These are phyloP conservation scores for Stevia rebaudiana DNA, from an alignment of 140 eudicot species.

Conservation along the genomic window DNA sequence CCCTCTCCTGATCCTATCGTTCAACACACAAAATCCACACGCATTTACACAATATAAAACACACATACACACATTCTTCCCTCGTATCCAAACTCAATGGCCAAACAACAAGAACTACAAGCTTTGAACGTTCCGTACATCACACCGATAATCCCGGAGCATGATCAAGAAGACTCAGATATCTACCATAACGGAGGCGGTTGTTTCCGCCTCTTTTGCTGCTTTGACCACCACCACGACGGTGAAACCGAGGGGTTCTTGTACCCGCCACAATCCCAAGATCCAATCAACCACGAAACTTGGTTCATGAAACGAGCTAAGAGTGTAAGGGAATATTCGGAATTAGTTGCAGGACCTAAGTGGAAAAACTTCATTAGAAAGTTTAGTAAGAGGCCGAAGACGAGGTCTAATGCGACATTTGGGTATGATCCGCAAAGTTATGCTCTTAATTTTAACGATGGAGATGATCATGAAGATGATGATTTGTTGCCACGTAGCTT, in stretches of 20 bases:
- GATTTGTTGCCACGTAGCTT: conserved; percentile 48
- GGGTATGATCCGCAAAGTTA: conserved; percentile 64
- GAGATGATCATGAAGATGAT: conserved; percentile 45
- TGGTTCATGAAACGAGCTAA: conserved; percentile 53
- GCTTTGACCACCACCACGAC: conserved; percentile 27
- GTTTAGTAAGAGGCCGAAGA: conserved; percentile 39
- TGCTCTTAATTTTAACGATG: conserved; percentile 57
- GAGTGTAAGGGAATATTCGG: conserved; percentile 53
- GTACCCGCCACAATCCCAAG: conserved; percentile 21
- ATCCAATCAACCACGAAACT: conserved; percentile 22
- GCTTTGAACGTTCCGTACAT: too few relatives aligned
- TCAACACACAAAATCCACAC: conserved; percentile 30
- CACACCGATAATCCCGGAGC: conserved; percentile 29
- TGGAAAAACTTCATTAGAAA: conserved; percentile 79
- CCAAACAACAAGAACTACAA: conserved; percentile 28
- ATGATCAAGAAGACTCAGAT: conserved; percentile 24
- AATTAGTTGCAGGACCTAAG: conserved; percentile 73
- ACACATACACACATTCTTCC: too few relatives aligned
- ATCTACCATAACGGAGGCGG: neutral
- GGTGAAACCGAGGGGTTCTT: conserved; percentile 21
- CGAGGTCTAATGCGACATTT: conserved; percentile 26
- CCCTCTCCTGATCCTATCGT: conserved; percentile 1
- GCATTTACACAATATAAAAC: conserved; percentile 25
- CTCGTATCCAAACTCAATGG: conserved; percentile 9
- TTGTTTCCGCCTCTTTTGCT: conserved; percentile 38